Evolutionary conservation across 2,329 filamentous ascomycete species (phyloP).

Genomic region (Alternaria sp.): DNA sequence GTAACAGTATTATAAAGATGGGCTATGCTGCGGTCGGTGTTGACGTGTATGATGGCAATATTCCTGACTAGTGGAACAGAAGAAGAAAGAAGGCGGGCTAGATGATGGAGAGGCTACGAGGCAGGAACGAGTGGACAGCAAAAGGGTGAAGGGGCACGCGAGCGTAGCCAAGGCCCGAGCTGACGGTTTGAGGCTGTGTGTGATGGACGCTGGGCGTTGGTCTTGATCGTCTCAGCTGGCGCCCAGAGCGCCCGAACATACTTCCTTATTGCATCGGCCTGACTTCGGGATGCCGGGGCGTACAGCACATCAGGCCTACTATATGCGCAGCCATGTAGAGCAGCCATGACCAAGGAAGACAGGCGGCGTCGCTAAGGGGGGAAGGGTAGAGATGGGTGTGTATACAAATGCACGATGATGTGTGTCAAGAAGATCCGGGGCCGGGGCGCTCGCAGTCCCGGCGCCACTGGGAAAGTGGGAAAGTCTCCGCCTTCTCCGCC

Average conservation of each 20-base stretch:
- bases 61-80: not conserved
- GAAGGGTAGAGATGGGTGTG: not conserved
- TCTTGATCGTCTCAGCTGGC: slow-evolving; percentile 22
- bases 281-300: not conserved
- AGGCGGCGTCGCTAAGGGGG: not conserved
- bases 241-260: slow-evolving; percentile 13
- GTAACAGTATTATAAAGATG: not conserved
- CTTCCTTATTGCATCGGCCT: slow-evolving; percentile 1
- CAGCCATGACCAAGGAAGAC: not conserved
- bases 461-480: not conserved
- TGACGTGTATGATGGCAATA: slow-evolving; percentile 3
- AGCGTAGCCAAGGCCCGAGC: slow-evolving; percentile 21
- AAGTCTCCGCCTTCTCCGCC: slow-evolving; percentile 12
- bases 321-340: not conserved
- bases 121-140: not conserved
- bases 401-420: not conserved
- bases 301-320: not conserved
- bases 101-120: not conserved
- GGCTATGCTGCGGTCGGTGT: slow-evolving; percentile 4
- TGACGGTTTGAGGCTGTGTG: slow-evolving; percentile 32
- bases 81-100: not conserved
- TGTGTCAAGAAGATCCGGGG: not conserved
- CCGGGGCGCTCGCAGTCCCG: not conserved
- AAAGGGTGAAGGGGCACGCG: slow-evolving; percentile 21
- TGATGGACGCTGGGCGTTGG: slow-evolving; percentile 10